Evolutionary conservation across 2,329 filamentous ascomycete species (phyloP).

Genomic region (Aureobasidium melanogenum): DNA sequence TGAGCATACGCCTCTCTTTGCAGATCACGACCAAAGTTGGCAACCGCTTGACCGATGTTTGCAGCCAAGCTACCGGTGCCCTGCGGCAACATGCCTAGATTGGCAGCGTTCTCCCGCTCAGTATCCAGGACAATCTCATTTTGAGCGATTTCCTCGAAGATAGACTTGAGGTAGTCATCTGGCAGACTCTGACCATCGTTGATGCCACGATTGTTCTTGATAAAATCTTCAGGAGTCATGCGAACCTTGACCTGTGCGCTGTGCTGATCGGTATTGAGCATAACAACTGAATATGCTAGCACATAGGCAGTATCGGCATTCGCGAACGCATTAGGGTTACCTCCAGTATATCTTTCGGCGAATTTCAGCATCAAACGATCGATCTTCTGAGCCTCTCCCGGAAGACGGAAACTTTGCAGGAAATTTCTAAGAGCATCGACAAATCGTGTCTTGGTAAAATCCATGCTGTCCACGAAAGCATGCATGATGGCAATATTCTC

Average conservation of each 20-base stretch:
- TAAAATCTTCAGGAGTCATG: conserved; percentile 96
- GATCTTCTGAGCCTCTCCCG: conserved; percentile 96
- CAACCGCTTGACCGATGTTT: conserved; percentile 78
- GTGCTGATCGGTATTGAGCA: conserved; percentile 94
- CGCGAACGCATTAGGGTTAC: conserved; percentile 94
- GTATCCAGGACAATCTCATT: conserved; percentile 95
- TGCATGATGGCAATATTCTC: conserved; percentile 98
- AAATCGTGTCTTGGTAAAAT: conserved; percentile 84
- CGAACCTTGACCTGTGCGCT: conserved; percentile 76
- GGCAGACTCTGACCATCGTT: conserved; percentile 93
- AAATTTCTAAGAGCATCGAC: conserved; percentile 88
- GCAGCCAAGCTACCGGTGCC: conserved; percentile 64
- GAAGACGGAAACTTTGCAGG: conserved; percentile 86
- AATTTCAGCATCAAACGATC: conserved; percentile 99
- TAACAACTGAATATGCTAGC: conserved; percentile 88
- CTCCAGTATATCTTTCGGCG: conserved; percentile 86
- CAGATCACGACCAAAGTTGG: conserved; percentile 82
- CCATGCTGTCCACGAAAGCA: conserved; percentile 91
- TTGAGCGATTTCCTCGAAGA: conserved; percentile 82
- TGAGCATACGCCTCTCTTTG: conserved; percentile 90
- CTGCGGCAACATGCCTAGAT: conserved; percentile 56
- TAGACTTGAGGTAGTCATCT: conserved; percentile 78
- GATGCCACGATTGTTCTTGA: conserved; percentile 97
- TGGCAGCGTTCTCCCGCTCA: conserved; percentile 81
- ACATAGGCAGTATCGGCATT: conserved; percentile 98